These are phyloP conservation scores for Tritrichomonas foetus DNA, from an alignment of 208 protist species.

Conservation along the genomic window DNA sequence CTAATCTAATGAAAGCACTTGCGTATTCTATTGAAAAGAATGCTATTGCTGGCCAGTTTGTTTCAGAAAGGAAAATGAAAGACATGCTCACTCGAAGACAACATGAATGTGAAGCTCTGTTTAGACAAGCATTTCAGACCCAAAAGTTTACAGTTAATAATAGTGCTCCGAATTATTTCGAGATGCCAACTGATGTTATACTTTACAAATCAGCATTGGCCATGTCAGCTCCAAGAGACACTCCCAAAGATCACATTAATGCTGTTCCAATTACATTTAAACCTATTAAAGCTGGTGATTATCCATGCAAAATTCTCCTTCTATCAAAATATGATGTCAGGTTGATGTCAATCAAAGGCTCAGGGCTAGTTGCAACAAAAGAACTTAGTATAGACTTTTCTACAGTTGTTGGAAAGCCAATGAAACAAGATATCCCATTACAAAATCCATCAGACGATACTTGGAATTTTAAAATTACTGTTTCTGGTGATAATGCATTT, in stretches of 20 bases:
- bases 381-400: not conserved
- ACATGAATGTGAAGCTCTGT: not conserved
- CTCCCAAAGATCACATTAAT: not conserved
- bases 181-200: not conserved
- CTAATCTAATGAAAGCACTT: not conserved
- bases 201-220: not conserved
- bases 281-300: not conserved
- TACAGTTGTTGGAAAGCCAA: not conserved
- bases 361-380: not conserved
- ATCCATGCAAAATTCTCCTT: not conserved
- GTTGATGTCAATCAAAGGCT: not conserved
- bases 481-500: not conserved
- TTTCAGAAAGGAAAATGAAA: not conserved
- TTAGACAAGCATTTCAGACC: not conserved
- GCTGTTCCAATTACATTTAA: not conserved
- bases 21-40: not conserved
- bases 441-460: not conserved
- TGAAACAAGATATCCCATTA: slow-evolving; percentile 17
- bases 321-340: not conserved
- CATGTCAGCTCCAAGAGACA: not conserved
- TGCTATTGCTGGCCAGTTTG: too few relatives aligned
- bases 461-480: not conserved
- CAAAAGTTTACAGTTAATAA: not conserved
- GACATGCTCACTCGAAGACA: not conserved
- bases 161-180: not conserved